Evolutionary conservation across 2,329 filamentous ascomycete species (phyloP), one percentile per base, ranked within the genome.

Genomic region (Venturia pyrina): DNA sequence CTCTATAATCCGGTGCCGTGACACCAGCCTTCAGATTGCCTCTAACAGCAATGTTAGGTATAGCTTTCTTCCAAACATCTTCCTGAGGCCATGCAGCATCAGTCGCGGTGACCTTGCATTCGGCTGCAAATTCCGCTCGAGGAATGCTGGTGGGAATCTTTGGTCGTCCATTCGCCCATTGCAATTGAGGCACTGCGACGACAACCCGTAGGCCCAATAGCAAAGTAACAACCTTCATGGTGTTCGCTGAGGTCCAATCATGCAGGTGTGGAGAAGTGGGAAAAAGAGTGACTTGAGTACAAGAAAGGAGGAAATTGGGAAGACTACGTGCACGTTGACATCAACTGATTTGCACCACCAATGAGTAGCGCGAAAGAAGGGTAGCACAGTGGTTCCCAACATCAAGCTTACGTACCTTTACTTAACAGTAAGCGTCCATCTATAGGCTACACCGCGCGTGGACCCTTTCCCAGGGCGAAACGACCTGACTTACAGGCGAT

Each of bases 71-170:
- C 63, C 63, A 67, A 6, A 60, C 46, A 13, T 32, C 53, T n/a
- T 15, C 37, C n/a, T 48, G 37, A 2, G 66, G 66, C 66, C 66
- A 67, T 7, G n/a, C 43, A 11, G 63, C 34, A 50, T 67, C 66
- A 19, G 43, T 63, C 24, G 62, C 64, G 3, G 66, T 32, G n/a
- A 61, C 34, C 32, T 67, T 67, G 21, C 66, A 67, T 3, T 41
- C 61, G 2, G 60, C 63, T 10, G 65, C 62, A 44, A 59, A 59
- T n/a, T 59, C 15, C n/a, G 53, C 28, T 8, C 53, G 53, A 19
- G 53, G 32, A 37, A 21, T 59, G 11, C 28, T 59, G 15, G 32
- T 37, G 15, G 53, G 28, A 17, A 59, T 59, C 28, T 59, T 37
- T 4, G 53, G 32, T 37, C 15, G 15, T 37, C 32, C 53, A 37